Base-by-base conservation (phyloP, 176 grass and related monocot genomes). In the Eleusine coracana region DNA sequence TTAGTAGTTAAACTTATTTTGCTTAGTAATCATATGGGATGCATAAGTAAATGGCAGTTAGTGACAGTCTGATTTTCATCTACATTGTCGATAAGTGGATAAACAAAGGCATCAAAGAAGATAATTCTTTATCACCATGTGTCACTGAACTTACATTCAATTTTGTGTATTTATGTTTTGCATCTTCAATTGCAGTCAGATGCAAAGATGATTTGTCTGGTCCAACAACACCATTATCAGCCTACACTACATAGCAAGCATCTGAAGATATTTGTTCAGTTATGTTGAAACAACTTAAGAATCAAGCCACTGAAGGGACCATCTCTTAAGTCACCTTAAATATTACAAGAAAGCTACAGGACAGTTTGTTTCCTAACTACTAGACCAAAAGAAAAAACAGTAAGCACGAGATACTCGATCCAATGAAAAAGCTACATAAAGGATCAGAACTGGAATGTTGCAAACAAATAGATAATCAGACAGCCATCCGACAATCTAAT, bases 141-240 rank as follows among this genome's bases (percentile, higher is more conserved):
- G 52, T 31, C 38, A 49, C 29, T 18, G 13, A 68, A 82, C 90
- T 84, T 80, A 98, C 96, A 98, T 76, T 90, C 92, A 78, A 98
- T 98, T 82, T 98, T 98, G 68, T 98, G 44, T 98, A 82, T 83
- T 98, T 98, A 51, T 95, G 95, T 83, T 98, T 92, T 20, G 90
- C 90, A 90, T 98, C 96, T 90, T 98, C 92, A 36, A 98, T 98
- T 59, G 96, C 91, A 40, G 92, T 98, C 66, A 98, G 88, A 90
- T 88, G 94, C 59, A 98, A 74, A 77, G 90, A 92, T 8, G 92
- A 83, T 80, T 88, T 98, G 80, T 98, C 92, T 86, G n/a, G n/a
- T n/a, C n/a, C n/a, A n/a, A n/a, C n/a, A n/a, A n/a, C n/a, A n/a
- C n/a, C n/a, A n/a, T n/a, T n/a, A n/a, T n/a, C n/a, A n/a, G n/a